phyloP scores from a whole-genome alignment of 495 filamentous ascomycete genomes.

The Parmelia sp. region DNA sequence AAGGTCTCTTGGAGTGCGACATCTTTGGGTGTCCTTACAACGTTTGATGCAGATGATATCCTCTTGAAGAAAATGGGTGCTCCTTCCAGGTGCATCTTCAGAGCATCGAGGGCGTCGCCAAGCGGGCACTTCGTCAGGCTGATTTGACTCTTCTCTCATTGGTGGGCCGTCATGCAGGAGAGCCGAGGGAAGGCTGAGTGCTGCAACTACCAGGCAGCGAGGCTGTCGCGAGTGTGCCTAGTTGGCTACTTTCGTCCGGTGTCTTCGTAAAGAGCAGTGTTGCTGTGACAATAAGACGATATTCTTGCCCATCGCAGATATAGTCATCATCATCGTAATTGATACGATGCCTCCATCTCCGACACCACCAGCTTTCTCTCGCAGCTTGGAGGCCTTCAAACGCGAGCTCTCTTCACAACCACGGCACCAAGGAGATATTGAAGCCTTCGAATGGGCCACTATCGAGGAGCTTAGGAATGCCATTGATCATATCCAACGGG shows the following conservation, averaged over 20 bases:
- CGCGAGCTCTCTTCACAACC: slow-evolving; percentile 20
- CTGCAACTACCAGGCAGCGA: background rate
- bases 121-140: background rate
- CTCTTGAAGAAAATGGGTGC: background rate
- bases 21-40: background rate
- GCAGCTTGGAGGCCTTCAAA: slow-evolving; percentile 30
- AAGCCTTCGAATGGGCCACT: slow-evolving; percentile 27
- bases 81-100: background rate
- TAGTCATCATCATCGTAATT: background rate
- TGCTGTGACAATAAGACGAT: background rate
- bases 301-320: background rate
- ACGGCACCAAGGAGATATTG: too few species aligned
- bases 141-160: slow-evolving; percentile 1
- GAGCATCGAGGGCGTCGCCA: background rate
- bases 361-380: slow-evolving; percentile 6
- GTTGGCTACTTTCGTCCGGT: background rate
- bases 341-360: background rate
- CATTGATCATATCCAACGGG: slow-evolving; percentile 33
- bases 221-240: background rate
- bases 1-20: slow-evolving; percentile 3
- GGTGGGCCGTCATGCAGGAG: slow-evolving; percentile 1
- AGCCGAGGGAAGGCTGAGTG: background rate
- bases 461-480: slow-evolving; percentile 28
- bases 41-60: background rate
- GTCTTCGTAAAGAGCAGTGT: background rate